Evolutionary conservation across 768 basidiomycete species (phyloP), one percentile per base, ranked within the genome.

Genomic region (Rossbeevera mucosa): DNA sequence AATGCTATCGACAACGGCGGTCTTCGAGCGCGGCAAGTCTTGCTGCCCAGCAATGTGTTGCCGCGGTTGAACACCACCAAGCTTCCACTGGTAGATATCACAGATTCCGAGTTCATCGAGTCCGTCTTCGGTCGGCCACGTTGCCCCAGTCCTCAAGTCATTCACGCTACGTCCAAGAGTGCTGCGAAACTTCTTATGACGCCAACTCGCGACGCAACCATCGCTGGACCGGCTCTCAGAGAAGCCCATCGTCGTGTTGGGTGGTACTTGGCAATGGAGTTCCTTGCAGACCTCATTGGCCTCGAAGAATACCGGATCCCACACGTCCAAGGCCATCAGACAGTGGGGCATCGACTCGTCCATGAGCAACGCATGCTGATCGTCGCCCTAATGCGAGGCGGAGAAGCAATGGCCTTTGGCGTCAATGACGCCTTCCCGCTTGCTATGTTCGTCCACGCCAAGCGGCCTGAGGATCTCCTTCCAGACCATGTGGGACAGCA

Each of bases 221-320:
- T 55, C 43, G 51, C 54, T 47, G 50, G 54, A 47, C 54, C 54
- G 8, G 54, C 54, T 47, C 54, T 55, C 54, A 55, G 54, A 53
- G 50, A 53, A 28, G 54, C 54, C 40, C 54, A 55, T 53, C 51
- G 51, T 55, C 54, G 54, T 47, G 54, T 55, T 53, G 54, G 54
- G 40, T 55, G 54, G 54, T 55, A 55, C 47, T 47, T 55, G 41
- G 54, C 54, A 47, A 55, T 53, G 54, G 54, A 55, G 51, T 55
- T 55, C 54, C 51, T 55, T 47, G 54, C 44, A 53, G 54, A 55
- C 25, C 54, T 55, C 51, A 53, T 55, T 41, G 54, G 54, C 51
- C 51, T 55, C 24, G 54, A 55, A 55, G 51, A 47, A 53, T 53
- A 55, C 45, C 54, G 1, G 45, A 55, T 55, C 51, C 50, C 54